Conservation (phyloP, 1,139 yeast genomes). For the Casaregolazyma lundiana region DNA sequence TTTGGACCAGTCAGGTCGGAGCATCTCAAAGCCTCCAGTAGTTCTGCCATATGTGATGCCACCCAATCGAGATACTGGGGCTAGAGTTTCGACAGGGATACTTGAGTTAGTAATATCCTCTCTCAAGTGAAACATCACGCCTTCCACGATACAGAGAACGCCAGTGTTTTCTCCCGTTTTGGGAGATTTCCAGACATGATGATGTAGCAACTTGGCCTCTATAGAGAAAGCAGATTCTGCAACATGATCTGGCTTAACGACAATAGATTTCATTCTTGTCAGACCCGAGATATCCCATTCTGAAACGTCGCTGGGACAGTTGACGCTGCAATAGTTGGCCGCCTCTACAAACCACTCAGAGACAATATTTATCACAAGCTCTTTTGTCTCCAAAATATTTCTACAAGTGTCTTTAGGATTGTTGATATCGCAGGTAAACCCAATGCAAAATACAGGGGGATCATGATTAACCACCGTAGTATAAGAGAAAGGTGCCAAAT, state of each 20-base stretch:
- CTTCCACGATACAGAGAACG: slow-evolving; percentile 46
- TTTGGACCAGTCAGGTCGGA: slow-evolving; percentile 35
- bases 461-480: slow-evolving; percentile 47
- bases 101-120: slow-evolving; percentile 47
- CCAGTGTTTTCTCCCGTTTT: slow-evolving; percentile 41
- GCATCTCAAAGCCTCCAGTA: slow-evolving; percentile 41
- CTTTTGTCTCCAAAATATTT: slow-evolving; percentile 49
- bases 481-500: slow-evolving; percentile 59
- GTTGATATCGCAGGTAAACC: slow-evolving; percentile 39
- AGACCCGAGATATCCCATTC: slow-evolving; percentile 57
- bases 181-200: slow-evolving; percentile 46
- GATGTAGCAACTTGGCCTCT: slow-evolving; percentile 47
- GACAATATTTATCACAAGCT: slow-evolving; percentile 54
- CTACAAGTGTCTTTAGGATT: slow-evolving; percentile 47
- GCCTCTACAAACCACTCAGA: slow-evolving; percentile 66
- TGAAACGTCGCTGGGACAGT: slow-evolving; percentile 47
- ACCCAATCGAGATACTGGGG: slow-evolving; percentile 55
- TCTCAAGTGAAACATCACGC: slow-evolving; percentile 52
- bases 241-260: slow-evolving; percentile 53
- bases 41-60: slow-evolving; percentile 49
- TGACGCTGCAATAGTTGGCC: slow-evolving; percentile 48
- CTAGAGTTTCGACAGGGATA: slow-evolving; percentile 46
- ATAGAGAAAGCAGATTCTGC: slow-evolving; percentile 59
- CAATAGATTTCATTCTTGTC: slow-evolving; percentile 43
- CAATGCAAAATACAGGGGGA: slow-evolving; percentile 56